Conservation (phyloP, 2,329 filamentous ascomycete genomes). For the Colletotrichum sp. region DNA sequence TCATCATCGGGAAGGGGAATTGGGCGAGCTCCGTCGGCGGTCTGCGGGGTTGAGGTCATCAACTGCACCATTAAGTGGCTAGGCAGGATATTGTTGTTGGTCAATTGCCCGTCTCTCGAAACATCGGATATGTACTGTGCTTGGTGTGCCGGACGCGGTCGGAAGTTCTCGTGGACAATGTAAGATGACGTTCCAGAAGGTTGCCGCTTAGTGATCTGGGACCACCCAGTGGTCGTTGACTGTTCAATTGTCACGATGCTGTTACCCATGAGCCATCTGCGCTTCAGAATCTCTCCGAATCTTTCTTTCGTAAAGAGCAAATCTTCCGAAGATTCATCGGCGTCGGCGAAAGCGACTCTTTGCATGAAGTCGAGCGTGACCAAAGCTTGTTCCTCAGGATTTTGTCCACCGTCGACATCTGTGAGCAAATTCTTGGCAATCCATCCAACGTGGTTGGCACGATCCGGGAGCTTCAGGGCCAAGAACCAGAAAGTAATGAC, state of each 20-base stretch:
- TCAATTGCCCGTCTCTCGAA: slow-evolving; percentile 54
- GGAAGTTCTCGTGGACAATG: slow-evolving; percentile 64
- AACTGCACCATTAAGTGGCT: slow-evolving; percentile 76
- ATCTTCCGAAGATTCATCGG: slow-evolving; percentile 75
- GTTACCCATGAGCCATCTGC: slow-evolving; percentile 75
- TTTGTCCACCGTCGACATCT: slow-evolving; percentile 75
- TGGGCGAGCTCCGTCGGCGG: slow-evolving; percentile 66
- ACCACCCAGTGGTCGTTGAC: slow-evolving; percentile 68
- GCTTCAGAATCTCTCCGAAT: slow-evolving; percentile 70
- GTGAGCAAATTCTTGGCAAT: slow-evolving; percentile 87
- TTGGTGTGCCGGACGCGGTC: slow-evolving; percentile 63
- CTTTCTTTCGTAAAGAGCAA: slow-evolving; percentile 67
- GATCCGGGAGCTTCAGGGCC: slow-evolving; percentile 82
- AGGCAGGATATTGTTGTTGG: slow-evolving; percentile 69
- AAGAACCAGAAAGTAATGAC: slow-evolving; percentile 98
- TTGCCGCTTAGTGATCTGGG: slow-evolving; percentile 73
- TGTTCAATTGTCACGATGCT: slow-evolving; percentile 79
- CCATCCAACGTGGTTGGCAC: slow-evolving; percentile 85
- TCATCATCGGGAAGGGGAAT: slow-evolving; percentile 77
- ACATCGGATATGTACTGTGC: slow-evolving; percentile 51
- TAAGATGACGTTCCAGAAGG: slow-evolving; percentile 71
- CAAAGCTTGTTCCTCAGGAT: slow-evolving; percentile 88
- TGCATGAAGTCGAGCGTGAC: slow-evolving; percentile 97
- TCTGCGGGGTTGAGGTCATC: slow-evolving; percentile 66
- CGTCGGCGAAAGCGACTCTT: slow-evolving; percentile 82